These are phyloP conservation scores for Gyromitra esculenta DNA, from an alignment of 2,329 filamentous ascomycete species.

Conservation along the genomic window DNA sequence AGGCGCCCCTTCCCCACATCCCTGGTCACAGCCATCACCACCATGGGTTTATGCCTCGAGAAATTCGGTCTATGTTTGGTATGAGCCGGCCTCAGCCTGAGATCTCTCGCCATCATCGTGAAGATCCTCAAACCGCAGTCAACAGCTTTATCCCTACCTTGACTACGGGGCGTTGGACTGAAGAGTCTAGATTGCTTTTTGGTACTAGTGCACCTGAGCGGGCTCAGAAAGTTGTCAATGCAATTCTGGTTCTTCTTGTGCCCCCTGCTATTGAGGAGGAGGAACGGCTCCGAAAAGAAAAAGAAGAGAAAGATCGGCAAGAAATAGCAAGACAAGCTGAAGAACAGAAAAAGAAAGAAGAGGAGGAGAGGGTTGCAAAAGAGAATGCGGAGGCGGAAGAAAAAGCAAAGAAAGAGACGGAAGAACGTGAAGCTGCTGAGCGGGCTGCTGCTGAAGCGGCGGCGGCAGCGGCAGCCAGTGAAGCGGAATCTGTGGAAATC, in stretches of 20 bases:
- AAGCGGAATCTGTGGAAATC: conserved; percentile 61
- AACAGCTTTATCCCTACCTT: conserved; percentile 77
- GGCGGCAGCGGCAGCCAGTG: conserved; percentile 65
- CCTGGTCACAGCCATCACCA: conserved; percentile 63
- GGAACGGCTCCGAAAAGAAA: conserved; percentile 75
- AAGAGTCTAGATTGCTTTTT: conserved; percentile 89
- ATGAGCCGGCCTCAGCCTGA: conserved; percentile 58
- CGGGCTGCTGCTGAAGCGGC: conserved; percentile 65
- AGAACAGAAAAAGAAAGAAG: conserved; percentile 76
- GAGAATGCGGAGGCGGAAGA: conserved; percentile 78
- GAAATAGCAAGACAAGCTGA: conserved; percentile 71
- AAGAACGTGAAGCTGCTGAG: conserved; percentile 70
- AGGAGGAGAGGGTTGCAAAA: conserved; percentile 72
- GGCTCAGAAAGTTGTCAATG: conserved; percentile 72
- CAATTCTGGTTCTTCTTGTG: conserved; percentile 77
- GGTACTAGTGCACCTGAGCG: conserved; percentile 75
- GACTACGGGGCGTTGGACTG: conserved; percentile 83
- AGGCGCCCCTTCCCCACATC: conserved; percentile 58
- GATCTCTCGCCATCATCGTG: conserved; percentile 59
- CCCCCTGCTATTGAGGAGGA: conserved; percentile 85
- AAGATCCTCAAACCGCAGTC: conserved; percentile 65
- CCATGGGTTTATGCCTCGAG: conserved; percentile 65
- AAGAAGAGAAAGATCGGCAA: conserved; percentile 66
- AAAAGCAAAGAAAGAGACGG: conserved; percentile 69
- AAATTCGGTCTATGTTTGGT: conserved; percentile 64